Conservation (phyloP, 2,329 filamentous ascomycete species). For the Apiospora kogelbergensis region DNA sequence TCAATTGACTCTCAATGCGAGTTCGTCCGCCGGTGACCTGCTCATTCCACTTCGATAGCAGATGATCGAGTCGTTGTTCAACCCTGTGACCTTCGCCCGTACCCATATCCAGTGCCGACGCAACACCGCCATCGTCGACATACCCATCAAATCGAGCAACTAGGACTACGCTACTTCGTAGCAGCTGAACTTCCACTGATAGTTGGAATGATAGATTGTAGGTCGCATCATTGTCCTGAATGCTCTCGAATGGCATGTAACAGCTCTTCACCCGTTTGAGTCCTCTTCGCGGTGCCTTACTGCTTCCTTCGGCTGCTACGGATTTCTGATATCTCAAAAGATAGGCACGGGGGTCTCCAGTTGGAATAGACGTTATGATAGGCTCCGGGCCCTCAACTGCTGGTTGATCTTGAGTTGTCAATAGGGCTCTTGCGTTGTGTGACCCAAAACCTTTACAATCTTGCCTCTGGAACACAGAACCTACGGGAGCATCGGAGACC, state of each 20-base stretch:
- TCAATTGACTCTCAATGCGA: slow-evolving; percentile 18
- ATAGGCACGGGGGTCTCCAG: slow-evolving; percentile 31
- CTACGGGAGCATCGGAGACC: not conserved
- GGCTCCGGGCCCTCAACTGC: slow-evolving; percentile 17
- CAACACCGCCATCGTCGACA: slow-evolving; percentile 20
- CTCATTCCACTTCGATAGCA: slow-evolving; percentile 20
- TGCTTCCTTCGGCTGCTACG: slow-evolving; percentile 18
- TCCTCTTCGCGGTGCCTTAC: slow-evolving; percentile 19
- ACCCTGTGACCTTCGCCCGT: slow-evolving; percentile 23
- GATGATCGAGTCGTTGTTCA: slow-evolving; percentile 22
- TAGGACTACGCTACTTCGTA: not conserved
- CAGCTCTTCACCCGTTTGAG: slow-evolving; percentile 28
- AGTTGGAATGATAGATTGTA: not conserved
- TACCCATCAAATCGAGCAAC: slow-evolving; percentile 25
- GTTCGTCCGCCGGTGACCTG: slow-evolving; percentile 7
- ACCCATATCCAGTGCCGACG: slow-evolving; percentile 28
- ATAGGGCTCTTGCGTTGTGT: not conserved
- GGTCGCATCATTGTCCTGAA: slow-evolving; percentile 19
- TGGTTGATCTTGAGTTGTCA: not conserved
- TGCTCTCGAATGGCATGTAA: slow-evolving; percentile 29
- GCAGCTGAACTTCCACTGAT: not conserved
- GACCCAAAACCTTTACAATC: not conserved
- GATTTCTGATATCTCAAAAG: slow-evolving; percentile 33
- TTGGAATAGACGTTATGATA: slow-evolving; percentile 25
- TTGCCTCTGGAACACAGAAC: not conserved